Percentiles rank a stretch among this genome's conserved stretches.
These are phyloP conservation scores for Tardiomyces depauwii DNA, from an alignment of 1,139 yeast species.

Conservation along the genomic window DNA sequence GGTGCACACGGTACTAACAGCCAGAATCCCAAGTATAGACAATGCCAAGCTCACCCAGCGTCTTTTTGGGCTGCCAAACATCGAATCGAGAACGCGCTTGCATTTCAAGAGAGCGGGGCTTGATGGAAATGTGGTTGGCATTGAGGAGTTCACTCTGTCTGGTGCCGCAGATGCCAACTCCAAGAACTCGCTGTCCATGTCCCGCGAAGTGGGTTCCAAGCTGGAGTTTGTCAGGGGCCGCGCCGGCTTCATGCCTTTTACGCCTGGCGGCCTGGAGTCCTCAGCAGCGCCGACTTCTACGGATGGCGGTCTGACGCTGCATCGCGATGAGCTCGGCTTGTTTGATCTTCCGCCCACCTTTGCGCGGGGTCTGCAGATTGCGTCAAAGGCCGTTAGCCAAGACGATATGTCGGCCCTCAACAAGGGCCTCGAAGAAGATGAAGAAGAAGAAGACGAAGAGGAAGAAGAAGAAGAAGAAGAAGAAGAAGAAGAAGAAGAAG, in stretches of 20 bases:
- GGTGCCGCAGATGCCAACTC: slow-evolving; percentile 36
- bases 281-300: slow-evolving; percentile 22
- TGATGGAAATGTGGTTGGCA: slow-evolving; percentile 52
- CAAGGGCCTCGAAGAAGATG: slow-evolving; percentile 3
- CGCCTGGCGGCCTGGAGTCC: slow-evolving; percentile 75
- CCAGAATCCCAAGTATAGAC: slow-evolving; percentile 25
- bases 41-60: slow-evolving; percentile 21
- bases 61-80: slow-evolving; percentile 27
- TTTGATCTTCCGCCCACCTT: slow-evolving; percentile 81
- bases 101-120: slow-evolving; percentile 50
- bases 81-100: slow-evolving; percentile 30
- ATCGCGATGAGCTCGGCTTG: slow-evolving; percentile 61
- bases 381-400: not conserved
- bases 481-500: slow-evolving; percentile 12
- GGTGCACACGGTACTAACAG: no score
- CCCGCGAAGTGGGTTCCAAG: slow-evolving; percentile 54
- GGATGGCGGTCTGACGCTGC: slow-evolving; percentile 31
- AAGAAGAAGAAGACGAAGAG: slow-evolving; percentile 13
- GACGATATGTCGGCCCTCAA: not conserved
- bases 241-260: slow-evolving; percentile 73
- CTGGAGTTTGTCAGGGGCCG: slow-evolving; percentile 57
- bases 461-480: slow-evolving; percentile 18
- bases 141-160: slow-evolving; percentile 46
- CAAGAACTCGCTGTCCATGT: slow-evolving; percentile 60
- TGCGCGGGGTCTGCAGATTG: slow-evolving; percentile 48